These are phyloP conservation scores for Ophiostoma sp. DNA, from an alignment of 2,329 filamentous ascomycete species.

Conservation along the genomic window DNA sequence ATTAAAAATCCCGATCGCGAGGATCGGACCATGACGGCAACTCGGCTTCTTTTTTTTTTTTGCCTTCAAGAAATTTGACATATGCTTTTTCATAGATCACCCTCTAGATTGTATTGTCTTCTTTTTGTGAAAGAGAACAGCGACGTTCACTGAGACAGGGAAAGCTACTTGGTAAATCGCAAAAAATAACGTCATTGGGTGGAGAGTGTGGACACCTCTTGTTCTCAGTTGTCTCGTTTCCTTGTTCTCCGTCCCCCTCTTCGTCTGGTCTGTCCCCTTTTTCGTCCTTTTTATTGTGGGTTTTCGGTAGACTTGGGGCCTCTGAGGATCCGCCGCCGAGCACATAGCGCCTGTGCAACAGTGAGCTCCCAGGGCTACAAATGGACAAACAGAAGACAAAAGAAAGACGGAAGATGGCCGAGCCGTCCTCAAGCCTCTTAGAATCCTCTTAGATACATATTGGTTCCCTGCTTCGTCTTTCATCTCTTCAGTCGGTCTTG, in stretches of 20 bases:
- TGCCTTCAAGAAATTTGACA: background rate
- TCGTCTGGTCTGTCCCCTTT: background rate
- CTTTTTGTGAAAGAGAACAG: background rate
- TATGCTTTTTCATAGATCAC: background rate
- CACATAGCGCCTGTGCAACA: conserved; percentile 3
- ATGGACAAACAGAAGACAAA: background rate
- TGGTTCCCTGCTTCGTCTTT: background rate
- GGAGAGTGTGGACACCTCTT: background rate
- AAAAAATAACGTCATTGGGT: conserved; percentile 11
- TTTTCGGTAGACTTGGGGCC: too few relatives aligned
- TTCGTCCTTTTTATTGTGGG: background rate
- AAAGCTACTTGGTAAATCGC: background rate
- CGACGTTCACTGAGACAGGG: background rate
- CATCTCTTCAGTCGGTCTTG: background rate
- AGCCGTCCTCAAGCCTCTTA: too few relatives aligned
- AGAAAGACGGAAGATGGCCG: background rate
- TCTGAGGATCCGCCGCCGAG: background rate
- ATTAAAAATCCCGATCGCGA: background rate
- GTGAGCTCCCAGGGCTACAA: background rate
- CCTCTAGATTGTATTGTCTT: background rate
- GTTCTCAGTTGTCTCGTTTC: background rate
- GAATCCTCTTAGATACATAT: too few relatives aligned
- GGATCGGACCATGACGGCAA: background rate
- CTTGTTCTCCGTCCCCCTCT: background rate
- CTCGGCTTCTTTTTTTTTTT: background rate